phyloP scores from a whole-genome alignment of 176 grass and related monocot species.

The Paspalum notatum region DNA sequence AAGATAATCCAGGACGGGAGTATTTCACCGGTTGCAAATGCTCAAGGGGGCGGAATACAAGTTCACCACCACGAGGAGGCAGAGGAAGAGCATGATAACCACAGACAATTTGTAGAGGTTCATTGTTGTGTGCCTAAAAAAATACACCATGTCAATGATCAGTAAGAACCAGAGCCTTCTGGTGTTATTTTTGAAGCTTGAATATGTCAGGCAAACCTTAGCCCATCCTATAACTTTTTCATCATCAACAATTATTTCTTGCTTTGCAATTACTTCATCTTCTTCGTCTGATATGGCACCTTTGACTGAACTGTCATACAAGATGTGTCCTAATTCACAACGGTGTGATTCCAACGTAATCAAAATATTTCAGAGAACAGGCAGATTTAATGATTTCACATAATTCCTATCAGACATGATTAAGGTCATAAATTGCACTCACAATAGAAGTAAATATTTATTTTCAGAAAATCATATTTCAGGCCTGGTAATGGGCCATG shows the following conservation, averaged over 20 bases:
- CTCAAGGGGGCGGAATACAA: slow-evolving; percentile 86
- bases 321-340: slow-evolving; percentile 32
- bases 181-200: slow-evolving; percentile 28
- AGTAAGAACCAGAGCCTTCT: slow-evolving; percentile 40
- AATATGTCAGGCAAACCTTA: slow-evolving; percentile 67
- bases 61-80: slow-evolving; percentile 78
- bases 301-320: slow-evolving; percentile 82
- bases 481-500: too few species aligned
- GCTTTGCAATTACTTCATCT: slow-evolving; percentile 61
- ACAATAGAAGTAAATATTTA: slow-evolving; percentile 25
- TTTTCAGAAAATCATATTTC: background rate
- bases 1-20: slow-evolving; percentile 57
- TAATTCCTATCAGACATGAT: slow-evolving; percentile 7
- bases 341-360: slow-evolving; percentile 15
- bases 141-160: slow-evolving; percentile 13
- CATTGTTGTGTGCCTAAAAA: slow-evolving; percentile 90
- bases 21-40: slow-evolving; percentile 95
- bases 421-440: slow-evolving; percentile 27
- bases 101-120: slow-evolving; percentile 94
- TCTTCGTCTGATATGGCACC: slow-evolving; percentile 80
- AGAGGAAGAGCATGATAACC: slow-evolving; percentile 84
- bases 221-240: slow-evolving; percentile 95
- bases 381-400: slow-evolving; percentile 8
- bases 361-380: background rate
- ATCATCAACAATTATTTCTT: slow-evolving; percentile 79